phyloP scores from a whole-genome alignment of 2,329 filamentous ascomycete species.

The Aureobasidium sp. region DNA sequence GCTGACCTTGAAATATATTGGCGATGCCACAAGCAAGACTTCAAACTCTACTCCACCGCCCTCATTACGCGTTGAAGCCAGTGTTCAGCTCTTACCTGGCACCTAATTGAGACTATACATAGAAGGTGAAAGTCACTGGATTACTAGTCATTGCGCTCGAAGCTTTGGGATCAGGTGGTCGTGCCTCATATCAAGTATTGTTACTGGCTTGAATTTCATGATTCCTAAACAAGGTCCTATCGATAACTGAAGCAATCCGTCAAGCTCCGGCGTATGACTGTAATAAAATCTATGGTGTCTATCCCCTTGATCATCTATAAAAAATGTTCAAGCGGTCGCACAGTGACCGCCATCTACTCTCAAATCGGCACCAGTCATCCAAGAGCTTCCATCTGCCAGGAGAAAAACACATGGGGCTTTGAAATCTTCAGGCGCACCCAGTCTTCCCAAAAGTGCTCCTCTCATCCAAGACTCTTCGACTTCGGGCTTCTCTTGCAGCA shows the following conservation, averaged over 20 bases:
- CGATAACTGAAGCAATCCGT: not conserved
- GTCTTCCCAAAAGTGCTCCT: constrained; percentile 44
- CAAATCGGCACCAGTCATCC: constrained; percentile 62
- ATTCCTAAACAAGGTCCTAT: no score
- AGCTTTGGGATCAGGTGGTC: not conserved
- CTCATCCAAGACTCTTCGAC: constrained; percentile 46
- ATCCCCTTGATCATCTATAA: not conserved
- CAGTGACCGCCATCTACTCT: constrained; percentile 64
- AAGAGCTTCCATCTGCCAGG: constrained; percentile 58
- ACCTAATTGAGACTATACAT: not conserved
- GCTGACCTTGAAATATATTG: not conserved
- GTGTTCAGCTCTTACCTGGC: not conserved
- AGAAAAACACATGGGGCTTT: constrained; percentile 60
- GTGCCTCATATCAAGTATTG: not conserved
- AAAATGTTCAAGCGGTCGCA: constrained; percentile 26
- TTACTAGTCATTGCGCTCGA: not conserved
- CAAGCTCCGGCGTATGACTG: not conserved
- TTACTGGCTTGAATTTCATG: not conserved
- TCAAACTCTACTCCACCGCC: not conserved
- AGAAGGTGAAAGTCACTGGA: not conserved
- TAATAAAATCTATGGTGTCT: not conserved
- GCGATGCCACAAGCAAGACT: not conserved
- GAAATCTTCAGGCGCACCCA: constrained; percentile 50
- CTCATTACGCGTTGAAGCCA: not conserved
- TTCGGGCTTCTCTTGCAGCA: constrained; percentile 36